Evolutionary conservation across 306 rosid genomes (phyloP).

Genomic region (Dalbergia cultrata): DNA sequence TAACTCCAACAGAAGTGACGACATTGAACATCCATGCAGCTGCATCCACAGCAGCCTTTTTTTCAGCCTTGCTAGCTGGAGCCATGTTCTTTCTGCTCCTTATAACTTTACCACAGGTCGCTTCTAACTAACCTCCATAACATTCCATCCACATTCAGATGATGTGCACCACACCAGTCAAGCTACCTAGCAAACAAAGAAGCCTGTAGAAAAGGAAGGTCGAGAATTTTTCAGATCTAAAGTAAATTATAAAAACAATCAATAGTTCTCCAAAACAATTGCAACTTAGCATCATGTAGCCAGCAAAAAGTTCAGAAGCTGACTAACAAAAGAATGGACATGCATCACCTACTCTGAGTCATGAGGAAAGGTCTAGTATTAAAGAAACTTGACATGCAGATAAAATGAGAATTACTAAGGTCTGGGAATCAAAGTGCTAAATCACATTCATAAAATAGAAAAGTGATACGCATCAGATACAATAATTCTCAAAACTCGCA

Average conservation of each 20-base stretch:
- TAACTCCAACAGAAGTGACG: conserved; percentile 86
- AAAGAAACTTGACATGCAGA: conserved; percentile 25
- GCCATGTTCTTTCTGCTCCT: conserved; percentile 56
- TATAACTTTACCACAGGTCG: conserved; percentile 19
- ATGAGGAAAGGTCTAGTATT: conserved; percentile 9
- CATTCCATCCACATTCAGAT: conserved; percentile 38
- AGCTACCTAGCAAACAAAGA: conserved; percentile 11
- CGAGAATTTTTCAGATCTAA: conserved; percentile 26
- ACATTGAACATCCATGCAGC: conserved; percentile 93
- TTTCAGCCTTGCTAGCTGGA: conserved; percentile 73
- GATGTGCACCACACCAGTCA: conserved; percentile 14
- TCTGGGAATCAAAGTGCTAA: neutral
- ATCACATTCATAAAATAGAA: neutral
- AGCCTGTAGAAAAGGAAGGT: conserved; percentile 26
- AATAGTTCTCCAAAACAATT: neutral
- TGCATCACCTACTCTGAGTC: neutral
- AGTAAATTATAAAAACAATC: conserved; percentile 12
- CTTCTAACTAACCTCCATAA: conserved; percentile 51
- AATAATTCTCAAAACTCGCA: neutral
- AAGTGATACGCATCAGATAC: neutral
- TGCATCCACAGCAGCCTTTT: conserved; percentile 73
- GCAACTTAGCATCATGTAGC: neutral
- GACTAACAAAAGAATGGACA: too few species aligned
- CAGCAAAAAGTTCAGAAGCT: too few species aligned
- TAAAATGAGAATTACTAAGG: neutral